Percentiles rank a stretch among this genome's conserved stretches.
phyloP scores from a whole-genome alignment of 345 rosid genomes.

The Lepidium sativum region DNA sequence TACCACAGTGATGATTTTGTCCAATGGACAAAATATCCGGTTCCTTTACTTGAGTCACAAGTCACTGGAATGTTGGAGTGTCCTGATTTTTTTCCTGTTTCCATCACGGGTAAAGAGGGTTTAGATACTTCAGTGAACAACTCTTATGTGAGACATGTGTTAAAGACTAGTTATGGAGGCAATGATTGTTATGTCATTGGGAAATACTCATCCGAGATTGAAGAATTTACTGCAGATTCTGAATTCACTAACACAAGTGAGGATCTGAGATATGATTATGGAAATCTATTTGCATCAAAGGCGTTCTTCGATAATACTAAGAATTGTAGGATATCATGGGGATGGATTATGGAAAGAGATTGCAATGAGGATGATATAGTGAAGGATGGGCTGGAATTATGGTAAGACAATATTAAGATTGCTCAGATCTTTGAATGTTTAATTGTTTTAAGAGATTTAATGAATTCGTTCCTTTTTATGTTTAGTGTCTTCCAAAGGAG shows the following conservation, averaged over 20 bases:
- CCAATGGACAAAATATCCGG: constrained; percentile 28
- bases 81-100: background rate
- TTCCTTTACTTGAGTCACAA: constrained; percentile 32
- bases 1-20: constrained; percentile 45
- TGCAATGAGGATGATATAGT: constrained; percentile 32
- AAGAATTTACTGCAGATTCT: constrained; percentile 28
- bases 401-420: constrained; percentile 16
- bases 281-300: constrained; percentile 57
- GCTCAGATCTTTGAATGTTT: no score
- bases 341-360: constrained; percentile 57
- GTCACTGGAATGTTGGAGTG: background rate
- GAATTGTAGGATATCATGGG: constrained; percentile 47
- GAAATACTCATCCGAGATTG: constrained; percentile 32
- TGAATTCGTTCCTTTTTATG: background rate
- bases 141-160: constrained; percentile 27
- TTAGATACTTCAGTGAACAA: background rate
- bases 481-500: constrained; percentile 42
- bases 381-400: constrained; percentile 64
- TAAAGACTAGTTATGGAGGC: background rate
- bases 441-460: background rate
- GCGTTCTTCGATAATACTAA: constrained; percentile 47
- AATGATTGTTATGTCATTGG: constrained; percentile 52
- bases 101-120: background rate
- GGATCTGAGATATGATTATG: constrained; percentile 52
- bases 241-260: constrained; percentile 28